Percentiles rank a stretch among this genome's conserved stretches.
Conservation (phyloP, 2,329 filamentous ascomycete genomes). For the Neonectria hederae region DNA sequence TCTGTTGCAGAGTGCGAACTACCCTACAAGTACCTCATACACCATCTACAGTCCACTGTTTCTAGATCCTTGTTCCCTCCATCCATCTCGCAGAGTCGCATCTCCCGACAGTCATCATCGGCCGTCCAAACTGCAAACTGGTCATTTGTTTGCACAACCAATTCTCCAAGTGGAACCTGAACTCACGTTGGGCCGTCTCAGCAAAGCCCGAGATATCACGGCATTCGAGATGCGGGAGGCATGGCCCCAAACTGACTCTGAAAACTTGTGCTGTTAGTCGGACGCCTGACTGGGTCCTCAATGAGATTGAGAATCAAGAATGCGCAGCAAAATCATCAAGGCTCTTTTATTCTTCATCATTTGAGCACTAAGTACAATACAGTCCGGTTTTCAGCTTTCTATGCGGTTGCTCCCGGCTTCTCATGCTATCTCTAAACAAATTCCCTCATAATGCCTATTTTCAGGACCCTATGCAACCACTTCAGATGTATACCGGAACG, state of each 20-base stretch:
- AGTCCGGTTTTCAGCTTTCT: background rate
- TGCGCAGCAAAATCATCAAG: background rate
- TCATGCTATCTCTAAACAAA: background rate
- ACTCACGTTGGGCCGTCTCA: background rate
- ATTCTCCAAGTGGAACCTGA: background rate
- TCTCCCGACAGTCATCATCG: background rate
- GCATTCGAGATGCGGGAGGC: background rate
- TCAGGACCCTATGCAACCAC: background rate
- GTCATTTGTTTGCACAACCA: background rate
- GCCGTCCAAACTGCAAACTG: background rate
- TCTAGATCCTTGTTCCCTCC: background rate
- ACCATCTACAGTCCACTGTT: background rate
- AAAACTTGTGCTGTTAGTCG: background rate
- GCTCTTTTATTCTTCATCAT: background rate
- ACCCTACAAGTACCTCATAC: background rate
- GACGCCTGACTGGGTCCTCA: background rate
- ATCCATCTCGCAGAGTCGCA: conserved; percentile 1
- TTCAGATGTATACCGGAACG: background rate
- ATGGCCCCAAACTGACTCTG: background rate
- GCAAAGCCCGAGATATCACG: background rate
- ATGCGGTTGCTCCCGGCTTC: background rate
- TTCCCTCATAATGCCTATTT: background rate
- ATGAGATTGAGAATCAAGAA: background rate
- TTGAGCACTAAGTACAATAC: background rate
- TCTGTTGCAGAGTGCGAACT: background rate